phyloP scores from a whole-genome alignment of 306 rosid species.

The Vigna trinervia region DNA sequence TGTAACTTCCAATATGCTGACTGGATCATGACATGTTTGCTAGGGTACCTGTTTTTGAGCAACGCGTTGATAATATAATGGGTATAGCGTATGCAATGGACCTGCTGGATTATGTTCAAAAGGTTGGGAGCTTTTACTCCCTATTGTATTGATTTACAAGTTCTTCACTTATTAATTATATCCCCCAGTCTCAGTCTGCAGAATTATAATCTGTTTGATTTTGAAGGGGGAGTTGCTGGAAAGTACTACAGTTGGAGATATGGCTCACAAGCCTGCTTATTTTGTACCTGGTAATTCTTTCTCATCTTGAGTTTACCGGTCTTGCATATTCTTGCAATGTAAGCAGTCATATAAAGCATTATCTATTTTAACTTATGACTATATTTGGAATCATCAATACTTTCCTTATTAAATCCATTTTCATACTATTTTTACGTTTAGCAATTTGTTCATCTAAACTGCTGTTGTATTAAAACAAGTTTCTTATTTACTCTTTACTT shows the following conservation, averaged over 20 bases:
- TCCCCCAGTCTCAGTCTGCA: conserved; percentile 64
- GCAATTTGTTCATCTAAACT: background rate
- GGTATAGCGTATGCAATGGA: conserved; percentile 99
- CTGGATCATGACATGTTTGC: conserved; percentile 29
- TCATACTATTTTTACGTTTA: background rate
- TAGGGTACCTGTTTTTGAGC: conserved; percentile 99
- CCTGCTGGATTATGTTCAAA: conserved; percentile 84
- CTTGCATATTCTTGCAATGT: background rate
- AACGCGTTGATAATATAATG: conserved; percentile 95
- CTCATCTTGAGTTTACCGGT: conserved; percentile 38
- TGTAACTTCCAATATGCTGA: background rate
- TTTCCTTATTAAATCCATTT: background rate
- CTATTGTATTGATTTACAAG: conserved; percentile 37
- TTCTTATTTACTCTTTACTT: background rate
- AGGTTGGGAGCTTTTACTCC: conserved; percentile 61
- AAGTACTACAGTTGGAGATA: conserved; percentile 81
- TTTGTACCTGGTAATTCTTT: conserved; percentile 90
- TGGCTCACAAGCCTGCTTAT: conserved; percentile 99
- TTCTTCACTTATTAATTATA: conserved; percentile 54
- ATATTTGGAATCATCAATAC: background rate
- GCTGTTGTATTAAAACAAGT: background rate
- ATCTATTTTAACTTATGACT: background rate
- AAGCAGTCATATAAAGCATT: background rate
- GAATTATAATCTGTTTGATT: conserved; percentile 67
- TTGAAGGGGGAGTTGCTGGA: conserved; percentile 97